Evolutionary conservation across 495 filamentous ascomycete genomes (phyloP), one percentile per base, ranked within the genome.

Genomic region (Podospora australis): DNA sequence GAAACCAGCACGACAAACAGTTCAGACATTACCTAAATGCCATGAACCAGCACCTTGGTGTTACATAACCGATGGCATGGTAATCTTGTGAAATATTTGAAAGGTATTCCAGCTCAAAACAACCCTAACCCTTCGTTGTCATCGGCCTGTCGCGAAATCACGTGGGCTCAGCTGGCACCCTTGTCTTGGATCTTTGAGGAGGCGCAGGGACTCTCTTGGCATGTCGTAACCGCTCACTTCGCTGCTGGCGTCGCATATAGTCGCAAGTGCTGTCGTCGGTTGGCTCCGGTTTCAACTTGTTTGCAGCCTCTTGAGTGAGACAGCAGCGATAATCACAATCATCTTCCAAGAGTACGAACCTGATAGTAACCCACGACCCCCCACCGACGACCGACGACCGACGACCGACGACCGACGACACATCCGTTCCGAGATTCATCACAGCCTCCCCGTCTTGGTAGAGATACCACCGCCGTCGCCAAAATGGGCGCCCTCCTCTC

Each of bases 401-500:
- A n/a, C n/a, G n/a, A n/a, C n/a, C n/a, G n/a, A n/a, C n/a, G n/a
- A n/a, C n/a, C n/a, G n/a, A n/a, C n/a, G n/a, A n/a, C n/a, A n/a
- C n/a, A n/a, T n/a, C n/a, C n/a, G n/a, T 22, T 40, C 20, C 17
- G 6, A 17, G 5, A 4, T 40, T 22, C 58, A 39, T 57, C 43
- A 58, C 26, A 45, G 13, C 28, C n/a, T 7, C 8, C 43, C 10
- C 22, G 14, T n/a, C 21, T 24, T n/a, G 22, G 41, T 17, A 13
- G 16, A 44, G 39, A 34, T 21, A 6, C 23, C 17, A 10, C 24
- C 17, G 35, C 40, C 49, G 36, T 28, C 48, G 46, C 54, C 63
- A 76, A 57, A 50, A 94, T 98, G 92, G 92, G 92, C 55, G 92
- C 89, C 46, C 74, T 95, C 55, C 75, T 98, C 28, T 96, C 91